Base-by-base conservation (phyloP, 169 alveolate species). In the Cryptosporidium viatorum region DNA sequence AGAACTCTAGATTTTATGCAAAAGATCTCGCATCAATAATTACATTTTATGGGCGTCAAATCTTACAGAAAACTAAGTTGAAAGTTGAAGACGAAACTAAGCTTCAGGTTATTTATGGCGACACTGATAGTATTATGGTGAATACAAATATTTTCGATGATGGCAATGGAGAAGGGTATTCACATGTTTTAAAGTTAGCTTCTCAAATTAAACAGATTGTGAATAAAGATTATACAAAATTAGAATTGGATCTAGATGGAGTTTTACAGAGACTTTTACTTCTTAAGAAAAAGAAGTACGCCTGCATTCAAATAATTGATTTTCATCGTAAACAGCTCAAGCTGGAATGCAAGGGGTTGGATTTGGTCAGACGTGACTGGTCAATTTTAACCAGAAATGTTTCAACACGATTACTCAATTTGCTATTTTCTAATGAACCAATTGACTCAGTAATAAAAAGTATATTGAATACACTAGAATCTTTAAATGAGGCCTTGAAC, bases 121-220 rank as follows among this genome's bases (percentile, higher is more conserved):
- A 99, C 91, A 99, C 99, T 23, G 99, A 99, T 91, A 98, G 99
- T n/a, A 96, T 99, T 70, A 98, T 99, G 99, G 97, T 99, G 52
- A 96, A 97, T 86, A 94, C 99, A 10, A 96, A 96, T 39, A 96
- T 96, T 39, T 71, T 93, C 14, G 94, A 95, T 55, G 93, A 86
- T 6, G 96, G 96, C 1, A 48, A 87, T 26, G 84, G 74, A 8
- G 87, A 91, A 29, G 93, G 93, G 16, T 85, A 71, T 55, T 37
- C 26, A 37, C 96, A 97, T 69, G 97, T 98, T 21, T 60, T 95
- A 9, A 95, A 95, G 70, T 86, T 97, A 62, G 99, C 99, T 8
- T 93, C 92, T 60, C 92, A 93, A 71, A 94, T 98, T 48, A 94
- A 93, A 84, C 92, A 93, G 31, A 95, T 94, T 59, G 97, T 98